A percentile compares a stretch with the other conserved stretches of the same genome.
These are phyloP conservation scores for Kodamaea derodonti DNA, from an alignment of 1,139 yeast species.

Conservation along the genomic window DNA sequence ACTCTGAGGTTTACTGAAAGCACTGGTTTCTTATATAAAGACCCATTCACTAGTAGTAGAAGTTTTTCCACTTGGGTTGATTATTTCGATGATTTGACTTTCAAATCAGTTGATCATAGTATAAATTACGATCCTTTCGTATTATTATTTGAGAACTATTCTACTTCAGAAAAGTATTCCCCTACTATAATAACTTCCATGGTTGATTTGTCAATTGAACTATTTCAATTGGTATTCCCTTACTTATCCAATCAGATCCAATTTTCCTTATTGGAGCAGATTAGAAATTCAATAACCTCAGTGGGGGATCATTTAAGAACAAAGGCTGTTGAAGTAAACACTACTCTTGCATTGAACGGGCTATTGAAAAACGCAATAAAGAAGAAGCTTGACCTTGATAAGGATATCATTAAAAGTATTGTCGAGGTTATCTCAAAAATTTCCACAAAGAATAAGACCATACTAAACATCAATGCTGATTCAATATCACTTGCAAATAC, in stretches of 20 bases:
- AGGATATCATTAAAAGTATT: conserved; percentile 46
- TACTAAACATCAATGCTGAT: conserved; percentile 58
- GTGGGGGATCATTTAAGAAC: conserved; percentile 30
- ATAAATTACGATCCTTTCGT: conserved; percentile 36
- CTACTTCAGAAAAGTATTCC: conserved; percentile 22
- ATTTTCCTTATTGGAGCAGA: conserved; percentile 76
- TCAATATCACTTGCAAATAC: conserved; percentile 58
- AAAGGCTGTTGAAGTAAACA: conserved; percentile 57
- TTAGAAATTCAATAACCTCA: conserved; percentile 50
- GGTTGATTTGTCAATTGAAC: conserved; percentile 73
- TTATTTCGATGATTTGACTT: conserved; percentile 24
- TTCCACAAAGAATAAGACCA: conserved; percentile 30
- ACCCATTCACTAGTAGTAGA: conserved; percentile 2
- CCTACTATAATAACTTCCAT: conserved; percentile 48
- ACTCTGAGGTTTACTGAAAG: background rate
- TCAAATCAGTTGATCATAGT: conserved; percentile 24
- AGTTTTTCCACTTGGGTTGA: conserved; percentile 28
- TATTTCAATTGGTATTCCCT: conserved; percentile 71
- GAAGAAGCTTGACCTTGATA: conserved; percentile 31
- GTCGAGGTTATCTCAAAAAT: conserved; percentile 56
- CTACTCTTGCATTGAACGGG: conserved; percentile 62
- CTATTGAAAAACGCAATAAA: conserved; percentile 35
- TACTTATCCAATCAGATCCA: conserved; percentile 77
- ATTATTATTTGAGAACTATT: conserved; percentile 25
- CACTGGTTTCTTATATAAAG: conserved; percentile 4